Evolutionary conservation across 176 grass and related monocot genomes (phyloP), one percentile per base, ranked within the genome.

Genomic region (Oropetium thomaeum): DNA sequence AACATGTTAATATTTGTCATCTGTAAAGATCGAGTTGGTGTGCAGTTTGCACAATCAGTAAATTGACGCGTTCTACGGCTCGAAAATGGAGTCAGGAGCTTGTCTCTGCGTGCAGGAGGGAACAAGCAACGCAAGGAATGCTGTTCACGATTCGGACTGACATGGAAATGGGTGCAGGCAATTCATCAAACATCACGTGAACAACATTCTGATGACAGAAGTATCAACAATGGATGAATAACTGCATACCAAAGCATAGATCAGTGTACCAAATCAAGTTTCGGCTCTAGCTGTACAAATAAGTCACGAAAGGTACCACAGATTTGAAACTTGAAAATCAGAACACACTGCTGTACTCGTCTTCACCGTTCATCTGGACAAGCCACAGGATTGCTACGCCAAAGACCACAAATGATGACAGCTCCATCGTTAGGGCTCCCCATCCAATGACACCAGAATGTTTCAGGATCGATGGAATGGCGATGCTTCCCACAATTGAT

Each of bases 381-480:
- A 86, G 65, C 84, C 68, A 92, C 44, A 99, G 11, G 74, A 99
- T 90, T 15, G 91, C 89, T 12, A 92, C 69, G 17, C 82, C 91
- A 58, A 99, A 95, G 25, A 95, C 34, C n/a, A 69, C 67, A 11
- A 99, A 99, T 10, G 96, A 99, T 49, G 96, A 99, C 15, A 99
- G 76, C 91, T 99, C 96, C 96, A 99, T 95, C 0, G 79, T 52
- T 22, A 99, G 72, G 1, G 96, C 91, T 1, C 91, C 96, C 91
- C 91, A 95, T 61, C 86, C 91, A 35, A 99, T 99, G 62, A 99
- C 35, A 25, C 87, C 82, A 1, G 96, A 89, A 32, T 99, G 91
- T 52, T 99, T 99, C 14, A 99, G 77, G 78, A 99, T 95, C 0
- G 96, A 86, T 0, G 96, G 96, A 49, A 99, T 99, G 45, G 96